These are phyloP conservation scores for Eucalyptus viminalis DNA, from an alignment of 345 rosid species.

Conservation along the genomic window DNA sequence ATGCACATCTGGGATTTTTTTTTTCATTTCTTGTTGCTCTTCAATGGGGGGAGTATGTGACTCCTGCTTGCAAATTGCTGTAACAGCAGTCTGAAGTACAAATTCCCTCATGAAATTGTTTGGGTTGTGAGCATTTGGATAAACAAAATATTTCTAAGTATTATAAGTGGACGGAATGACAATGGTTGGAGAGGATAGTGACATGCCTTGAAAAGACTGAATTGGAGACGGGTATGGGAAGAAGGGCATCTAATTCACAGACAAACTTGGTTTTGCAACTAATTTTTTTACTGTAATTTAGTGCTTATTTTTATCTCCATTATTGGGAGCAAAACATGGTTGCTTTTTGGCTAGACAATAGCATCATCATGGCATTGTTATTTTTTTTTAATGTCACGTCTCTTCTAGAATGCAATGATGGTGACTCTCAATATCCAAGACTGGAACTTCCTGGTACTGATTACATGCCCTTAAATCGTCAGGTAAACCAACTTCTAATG, in stretches of 20 bases:
- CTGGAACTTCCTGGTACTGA: constrained; percentile 58
- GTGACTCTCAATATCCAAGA: constrained; percentile 60
- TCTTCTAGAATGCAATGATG: constrained; percentile 40
- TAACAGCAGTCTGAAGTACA: background rate
- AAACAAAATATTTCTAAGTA: background rate
- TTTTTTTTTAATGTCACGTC: background rate
- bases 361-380: background rate
- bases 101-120: background rate
- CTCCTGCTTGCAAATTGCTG: background rate
- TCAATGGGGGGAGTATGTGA: background rate
- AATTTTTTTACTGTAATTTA: background rate
- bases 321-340: background rate
- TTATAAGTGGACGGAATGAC: background rate
- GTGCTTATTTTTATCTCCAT: background rate
- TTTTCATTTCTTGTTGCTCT: background rate
- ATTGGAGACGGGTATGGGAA: background rate
- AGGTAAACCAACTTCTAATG: constrained; percentile 17
- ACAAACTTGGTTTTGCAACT: background rate
- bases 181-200: background rate
- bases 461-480: constrained; percentile 50
- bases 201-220: background rate
- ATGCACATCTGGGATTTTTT: background rate
- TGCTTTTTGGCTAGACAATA: background rate
- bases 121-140: background rate
- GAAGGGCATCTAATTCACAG: background rate